Conservation (phyloP, 2,329 filamentous ascomycete genomes). For the Hortaea werneckii region DNA sequence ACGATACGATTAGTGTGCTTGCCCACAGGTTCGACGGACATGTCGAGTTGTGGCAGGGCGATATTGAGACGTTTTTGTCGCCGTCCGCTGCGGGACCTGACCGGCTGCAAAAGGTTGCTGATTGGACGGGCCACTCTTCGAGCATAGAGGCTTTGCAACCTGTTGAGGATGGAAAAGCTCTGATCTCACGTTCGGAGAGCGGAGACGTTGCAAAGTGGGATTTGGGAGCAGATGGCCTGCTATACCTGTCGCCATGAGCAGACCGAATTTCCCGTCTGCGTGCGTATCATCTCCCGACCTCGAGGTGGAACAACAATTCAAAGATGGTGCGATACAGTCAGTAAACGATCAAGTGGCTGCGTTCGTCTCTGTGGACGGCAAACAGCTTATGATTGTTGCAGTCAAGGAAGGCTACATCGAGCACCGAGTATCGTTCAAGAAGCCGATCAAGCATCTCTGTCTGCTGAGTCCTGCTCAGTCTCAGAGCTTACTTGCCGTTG, state of each 20-base stretch:
- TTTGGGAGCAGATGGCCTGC: neutral
- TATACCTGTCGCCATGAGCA: neutral
- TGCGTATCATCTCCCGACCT: neutral
- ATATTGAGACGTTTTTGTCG: slow-evolving; percentile 72
- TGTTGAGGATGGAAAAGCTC: neutral
- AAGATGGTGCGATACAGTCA: slow-evolving; percentile 9
- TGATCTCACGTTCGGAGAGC: slow-evolving; percentile 1
- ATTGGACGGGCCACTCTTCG: slow-evolving; percentile 10
- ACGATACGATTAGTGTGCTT: slow-evolving; percentile 42
- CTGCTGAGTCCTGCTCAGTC: slow-evolving; percentile 8
- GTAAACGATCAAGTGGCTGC: slow-evolving; percentile 16
- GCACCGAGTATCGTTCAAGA: slow-evolving; percentile 8
- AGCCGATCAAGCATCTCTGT: slow-evolving; percentile 5
- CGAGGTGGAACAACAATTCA: slow-evolving; percentile 13
- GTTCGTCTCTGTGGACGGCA: slow-evolving; percentile 10
- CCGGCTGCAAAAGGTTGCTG: slow-evolving; percentile 2
- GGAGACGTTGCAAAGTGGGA: slow-evolving; percentile 3
- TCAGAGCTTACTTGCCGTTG: slow-evolving; percentile 20
- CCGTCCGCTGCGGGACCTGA: slow-evolving; percentile 32
- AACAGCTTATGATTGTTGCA: slow-evolving; percentile 16
- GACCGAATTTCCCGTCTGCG: neutral
- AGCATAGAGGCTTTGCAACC: neutral
- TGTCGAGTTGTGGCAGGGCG: slow-evolving; percentile 68
- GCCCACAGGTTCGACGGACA: slow-evolving; percentile 73
- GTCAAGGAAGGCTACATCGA: slow-evolving; percentile 22